Base-by-base conservation (phyloP, 768 basidiomycete species). In the Kwoniella mangroviensis region DNA sequence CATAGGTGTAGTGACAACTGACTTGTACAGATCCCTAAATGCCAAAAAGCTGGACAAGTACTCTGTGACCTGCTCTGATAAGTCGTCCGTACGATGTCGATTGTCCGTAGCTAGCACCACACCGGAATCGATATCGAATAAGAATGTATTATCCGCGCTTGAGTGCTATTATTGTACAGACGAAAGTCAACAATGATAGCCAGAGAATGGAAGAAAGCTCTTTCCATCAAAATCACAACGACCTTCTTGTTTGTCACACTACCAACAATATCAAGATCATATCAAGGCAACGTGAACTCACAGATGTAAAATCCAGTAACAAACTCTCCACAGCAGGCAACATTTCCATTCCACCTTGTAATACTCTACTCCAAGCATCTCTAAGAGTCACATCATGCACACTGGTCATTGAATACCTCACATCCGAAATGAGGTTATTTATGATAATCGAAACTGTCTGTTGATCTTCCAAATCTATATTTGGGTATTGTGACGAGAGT, bases 21-120 rank as follows among this genome's bases (percentile, higher is more conserved):
- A 94, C 95, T 88, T 90, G 86, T 95, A 98, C 40, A 98, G 81
- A 17, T 90, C 88, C 53, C 91, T 90, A 73, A 97, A 94, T 1
- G 92, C 89, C 73, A 90, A 91, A 65, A 96, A 86, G 86, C 92
- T 93, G 67, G 89, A 89, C 24, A 98, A 85, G 78, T 94, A 98
- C 77, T 98, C 94, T 0, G 92, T 94, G 4, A 90, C 89, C 67
- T 90, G 87, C 79, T 98, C 94, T 28, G 96, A 92, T 4, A 94
- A 93, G 0, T 92, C 93, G 40, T 76, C 76, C 52, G 75, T 80
- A 17, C 75, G 62, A 61, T 75, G 74, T 43, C 76, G 12, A 19
- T 90, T 90, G 77, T 98, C 96, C 12, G 94, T 94, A 12, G 94
- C 94, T n/a, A 98, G 87, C 78, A 95, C 94, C 28, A 97, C 85